A percentile compares a stretch with the other conserved stretches of the same genome.
Evolutionary conservation across 495 filamentous ascomycete genomes (phyloP).

Genomic region (Neurospora sp.): DNA sequence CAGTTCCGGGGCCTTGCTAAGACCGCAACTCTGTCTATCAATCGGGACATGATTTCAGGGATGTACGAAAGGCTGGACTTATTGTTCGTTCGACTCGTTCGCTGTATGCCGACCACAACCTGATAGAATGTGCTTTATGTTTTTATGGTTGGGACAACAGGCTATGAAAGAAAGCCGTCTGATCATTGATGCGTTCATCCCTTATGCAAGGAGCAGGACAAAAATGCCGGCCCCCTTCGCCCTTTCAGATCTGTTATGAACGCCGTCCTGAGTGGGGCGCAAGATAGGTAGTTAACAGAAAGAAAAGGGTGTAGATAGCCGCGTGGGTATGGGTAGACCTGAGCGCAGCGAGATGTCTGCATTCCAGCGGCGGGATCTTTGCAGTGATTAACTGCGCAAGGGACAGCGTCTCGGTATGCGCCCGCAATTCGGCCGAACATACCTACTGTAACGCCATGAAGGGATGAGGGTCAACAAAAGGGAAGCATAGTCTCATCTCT

Average conservation of each 20-base stretch:
- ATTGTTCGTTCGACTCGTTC: background rate
- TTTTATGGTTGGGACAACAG: background rate
- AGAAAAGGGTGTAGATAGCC: background rate
- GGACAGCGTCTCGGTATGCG: background rate
- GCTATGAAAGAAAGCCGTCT: background rate
- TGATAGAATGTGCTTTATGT: background rate
- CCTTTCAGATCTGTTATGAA: background rate
- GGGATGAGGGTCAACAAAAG: background rate
- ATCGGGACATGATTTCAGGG: background rate
- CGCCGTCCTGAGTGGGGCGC: background rate
- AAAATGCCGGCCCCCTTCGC: background rate
- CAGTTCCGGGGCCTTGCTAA: background rate
- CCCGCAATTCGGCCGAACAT: background rate
- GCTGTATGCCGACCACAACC: background rate
- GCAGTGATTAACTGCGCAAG: background rate
- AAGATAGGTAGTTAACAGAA: background rate
- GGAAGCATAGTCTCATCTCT: background rate
- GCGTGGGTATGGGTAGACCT: background rate
- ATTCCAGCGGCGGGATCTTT: background rate
- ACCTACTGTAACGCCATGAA: background rate
- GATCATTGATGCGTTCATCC: background rate
- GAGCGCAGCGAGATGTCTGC: background rate
- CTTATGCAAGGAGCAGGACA: background rate
- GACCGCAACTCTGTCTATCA: background rate
- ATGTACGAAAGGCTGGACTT: background rate